Percentiles rank a stretch among this genome's conserved stretches.
phyloP scores from a whole-genome alignment of 352 stramenopile species.

The Pythium folliculosum region DNA sequence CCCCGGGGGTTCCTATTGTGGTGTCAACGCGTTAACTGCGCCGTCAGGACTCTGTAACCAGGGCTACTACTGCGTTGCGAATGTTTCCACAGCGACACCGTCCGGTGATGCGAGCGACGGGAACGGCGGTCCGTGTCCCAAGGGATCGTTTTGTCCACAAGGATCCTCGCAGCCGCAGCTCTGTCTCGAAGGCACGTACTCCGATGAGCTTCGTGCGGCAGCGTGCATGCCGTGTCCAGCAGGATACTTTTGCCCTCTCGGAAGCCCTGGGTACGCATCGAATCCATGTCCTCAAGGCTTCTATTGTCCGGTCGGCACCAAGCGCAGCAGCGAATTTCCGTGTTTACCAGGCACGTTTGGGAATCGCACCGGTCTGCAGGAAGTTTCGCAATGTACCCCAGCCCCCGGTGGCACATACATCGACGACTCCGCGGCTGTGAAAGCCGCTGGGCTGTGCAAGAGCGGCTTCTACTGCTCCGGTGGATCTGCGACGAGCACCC shows the following conservation, averaged over 20 bases:
- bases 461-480: conserved; percentile 85
- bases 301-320: conserved; percentile 79
- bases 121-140: conserved; percentile 46
- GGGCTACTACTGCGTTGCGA: conserved; percentile 85
- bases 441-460: conserved; percentile 59
- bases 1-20: conserved; percentile 58
- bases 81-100: conserved; percentile 44
- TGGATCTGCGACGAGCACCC: conserved; percentile 58
- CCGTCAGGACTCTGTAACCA: conserved; percentile 61
- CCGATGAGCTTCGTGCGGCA: conserved; percentile 39
- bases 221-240: conserved; percentile 34
- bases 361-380: conserved; percentile 48
- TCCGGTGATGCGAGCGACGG: conserved; percentile 32
- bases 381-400: conserved; percentile 54
- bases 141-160: conserved; percentile 74
- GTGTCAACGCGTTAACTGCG: conserved; percentile 38
- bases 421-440: conserved; percentile 44
- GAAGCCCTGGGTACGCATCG: conserved; percentile 39
- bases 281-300: conserved; percentile 75
- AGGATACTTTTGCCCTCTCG: conserved; percentile 42
- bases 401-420: conserved; percentile 72
- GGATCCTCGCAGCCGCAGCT: conserved; percentile 61
- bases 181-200: conserved; percentile 68
- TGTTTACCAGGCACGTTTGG: conserved; percentile 84
- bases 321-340: conserved; percentile 48